phyloP scores from a whole-genome alignment of 345 rosid genomes.

The Balakata baccata region DNA sequence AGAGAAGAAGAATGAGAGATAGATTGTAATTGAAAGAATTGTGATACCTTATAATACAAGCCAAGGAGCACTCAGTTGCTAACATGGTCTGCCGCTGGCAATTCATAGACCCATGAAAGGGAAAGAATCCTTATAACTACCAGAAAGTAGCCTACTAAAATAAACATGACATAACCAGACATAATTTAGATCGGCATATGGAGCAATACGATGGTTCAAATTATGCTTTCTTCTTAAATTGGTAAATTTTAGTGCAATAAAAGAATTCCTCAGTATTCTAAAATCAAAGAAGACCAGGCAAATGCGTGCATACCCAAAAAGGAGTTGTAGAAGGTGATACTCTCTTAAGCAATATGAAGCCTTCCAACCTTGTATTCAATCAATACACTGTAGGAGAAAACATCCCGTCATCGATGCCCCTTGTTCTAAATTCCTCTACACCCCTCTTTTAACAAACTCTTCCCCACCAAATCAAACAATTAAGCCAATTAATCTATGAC shows the following conservation, averaged over 20 bases:
- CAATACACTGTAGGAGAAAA: conserved; percentile 94
- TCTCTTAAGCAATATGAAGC: conserved; percentile 85
- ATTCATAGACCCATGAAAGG: conserved; percentile 75
- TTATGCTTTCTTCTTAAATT: conserved; percentile 19
- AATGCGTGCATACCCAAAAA: conserved; percentile 79
- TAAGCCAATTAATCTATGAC: conserved; percentile 9
- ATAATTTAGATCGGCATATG: conserved; percentile 36
- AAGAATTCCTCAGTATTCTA: conserved; percentile 25
- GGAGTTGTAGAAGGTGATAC: conserved; percentile 64
- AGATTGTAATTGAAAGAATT: conserved; percentile 48
- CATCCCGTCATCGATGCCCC: conserved; percentile 78
- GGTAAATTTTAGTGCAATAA: conserved; percentile 13
- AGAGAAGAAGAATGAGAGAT: conserved; percentile 23
- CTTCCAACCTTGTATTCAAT: conserved; percentile 75
- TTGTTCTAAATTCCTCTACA: conserved; percentile 43
- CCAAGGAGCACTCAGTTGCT: conserved; percentile 76
- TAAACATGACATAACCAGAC: conserved; percentile 43
- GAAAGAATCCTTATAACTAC: conserved; percentile 69
- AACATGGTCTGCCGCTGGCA: conserved; percentile 76
- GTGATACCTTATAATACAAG: conserved; percentile 77
- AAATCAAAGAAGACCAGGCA: conserved; percentile 45
- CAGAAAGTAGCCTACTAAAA: conserved; percentile 54
- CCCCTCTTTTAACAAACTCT: conserved; percentile 8
- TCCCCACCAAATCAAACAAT: conserved; percentile 24
- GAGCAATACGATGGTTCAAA: conserved; percentile 16